phyloP scores from a whole-genome alignment of 2,329 filamentous ascomycete genomes.

The Talaromyces sp. region DNA sequence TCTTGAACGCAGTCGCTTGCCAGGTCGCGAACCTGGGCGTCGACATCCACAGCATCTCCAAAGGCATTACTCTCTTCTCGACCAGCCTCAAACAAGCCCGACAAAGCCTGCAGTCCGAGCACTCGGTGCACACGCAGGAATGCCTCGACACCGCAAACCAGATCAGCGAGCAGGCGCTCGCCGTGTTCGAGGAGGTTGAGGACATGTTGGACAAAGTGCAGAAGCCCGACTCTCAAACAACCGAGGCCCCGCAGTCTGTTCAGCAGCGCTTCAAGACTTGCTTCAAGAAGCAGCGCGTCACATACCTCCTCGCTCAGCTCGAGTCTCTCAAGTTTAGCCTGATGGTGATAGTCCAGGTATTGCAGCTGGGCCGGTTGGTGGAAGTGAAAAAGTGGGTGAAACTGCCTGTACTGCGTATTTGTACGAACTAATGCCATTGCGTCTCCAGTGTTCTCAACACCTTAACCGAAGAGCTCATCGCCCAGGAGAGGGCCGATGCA shows the following conservation, averaged over 20 bases:
- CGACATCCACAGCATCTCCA: slow-evolving; percentile 38
- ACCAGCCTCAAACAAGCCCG: slow-evolving; percentile 34
- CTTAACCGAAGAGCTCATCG: slow-evolving; percentile 25
- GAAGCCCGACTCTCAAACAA: slow-evolving; percentile 16
- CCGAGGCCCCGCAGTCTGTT: slow-evolving; percentile 19
- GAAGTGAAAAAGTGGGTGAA: slow-evolving; percentile 18
- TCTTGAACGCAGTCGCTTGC: slow-evolving; percentile 37
- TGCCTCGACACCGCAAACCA: slow-evolving; percentile 30
- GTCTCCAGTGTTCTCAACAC: slow-evolving; percentile 8
- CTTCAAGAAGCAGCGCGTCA: slow-evolving; percentile 37
- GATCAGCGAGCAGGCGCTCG: slow-evolving; percentile 33
- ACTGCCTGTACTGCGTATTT: not conserved
- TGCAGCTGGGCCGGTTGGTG: slow-evolving; percentile 32
- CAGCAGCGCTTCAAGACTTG: slow-evolving; percentile 35
- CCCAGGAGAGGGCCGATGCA: slow-evolving; percentile 35
- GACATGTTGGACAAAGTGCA: slow-evolving; percentile 35
- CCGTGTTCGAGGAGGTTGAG: slow-evolving; percentile 37
- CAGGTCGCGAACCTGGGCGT: slow-evolving; percentile 33
- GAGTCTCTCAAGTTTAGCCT: slow-evolving; percentile 37
- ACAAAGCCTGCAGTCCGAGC: slow-evolving; percentile 24
- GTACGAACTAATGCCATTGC: not conserved
- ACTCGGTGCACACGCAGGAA: slow-evolving; percentile 26
- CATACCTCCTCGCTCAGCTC: slow-evolving; percentile 36
- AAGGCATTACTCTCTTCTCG: slow-evolving; percentile 35
- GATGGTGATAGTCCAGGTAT: slow-evolving; percentile 31